A percentile compares a stretch with the other conserved stretches of the same genome.
phyloP scores from a whole-genome alignment of 352 stramenopile species.

The Phytophthora sp. region DNA sequence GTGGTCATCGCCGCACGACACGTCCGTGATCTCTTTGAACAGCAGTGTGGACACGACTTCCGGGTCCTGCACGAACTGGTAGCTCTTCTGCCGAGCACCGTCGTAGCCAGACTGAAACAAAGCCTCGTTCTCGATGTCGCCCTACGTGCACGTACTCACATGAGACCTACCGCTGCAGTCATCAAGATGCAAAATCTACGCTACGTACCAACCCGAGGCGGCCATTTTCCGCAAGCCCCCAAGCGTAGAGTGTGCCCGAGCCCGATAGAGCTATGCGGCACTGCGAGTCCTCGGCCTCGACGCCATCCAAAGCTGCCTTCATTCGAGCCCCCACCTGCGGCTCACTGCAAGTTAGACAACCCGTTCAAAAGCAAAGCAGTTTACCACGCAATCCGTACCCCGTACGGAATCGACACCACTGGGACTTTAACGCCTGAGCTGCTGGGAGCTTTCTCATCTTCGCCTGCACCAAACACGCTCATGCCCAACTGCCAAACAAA shows the following conservation, averaged over 20 bases:
- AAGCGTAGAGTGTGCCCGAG: slow-evolving; percentile 65
- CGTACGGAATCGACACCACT: slow-evolving; percentile 61
- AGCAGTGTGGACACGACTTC: slow-evolving; percentile 60
- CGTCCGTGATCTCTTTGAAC: slow-evolving; percentile 44
- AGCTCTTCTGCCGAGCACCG: slow-evolving; percentile 65
- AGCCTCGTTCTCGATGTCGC: slow-evolving; percentile 70
- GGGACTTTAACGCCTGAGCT: slow-evolving; percentile 67
- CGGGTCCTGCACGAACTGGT: slow-evolving; percentile 58
- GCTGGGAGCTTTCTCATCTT: slow-evolving; percentile 42
- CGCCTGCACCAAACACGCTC: slow-evolving; percentile 45
- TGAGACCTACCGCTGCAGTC: too few species aligned
- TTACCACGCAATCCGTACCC: slow-evolving; percentile 24
- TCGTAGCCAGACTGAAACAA: slow-evolving; percentile 76
- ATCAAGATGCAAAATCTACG: not conserved
- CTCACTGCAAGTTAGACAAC: not conserved
- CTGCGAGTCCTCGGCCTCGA: slow-evolving; percentile 51
- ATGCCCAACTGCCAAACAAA: slow-evolving; percentile 43
- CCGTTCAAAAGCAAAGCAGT: not conserved
- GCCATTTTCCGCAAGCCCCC: slow-evolving; percentile 72
- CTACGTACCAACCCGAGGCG: slow-evolving; percentile 62
- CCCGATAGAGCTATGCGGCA: slow-evolving; percentile 48
- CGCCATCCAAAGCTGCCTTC: slow-evolving; percentile 47
- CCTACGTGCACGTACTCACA: slow-evolving; percentile 26
- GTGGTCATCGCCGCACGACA: slow-evolving; percentile 73
- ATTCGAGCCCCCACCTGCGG: slow-evolving; percentile 47